Base-by-base conservation (phyloP, 306 rosid genomes). In the Senna siamea region DNA sequence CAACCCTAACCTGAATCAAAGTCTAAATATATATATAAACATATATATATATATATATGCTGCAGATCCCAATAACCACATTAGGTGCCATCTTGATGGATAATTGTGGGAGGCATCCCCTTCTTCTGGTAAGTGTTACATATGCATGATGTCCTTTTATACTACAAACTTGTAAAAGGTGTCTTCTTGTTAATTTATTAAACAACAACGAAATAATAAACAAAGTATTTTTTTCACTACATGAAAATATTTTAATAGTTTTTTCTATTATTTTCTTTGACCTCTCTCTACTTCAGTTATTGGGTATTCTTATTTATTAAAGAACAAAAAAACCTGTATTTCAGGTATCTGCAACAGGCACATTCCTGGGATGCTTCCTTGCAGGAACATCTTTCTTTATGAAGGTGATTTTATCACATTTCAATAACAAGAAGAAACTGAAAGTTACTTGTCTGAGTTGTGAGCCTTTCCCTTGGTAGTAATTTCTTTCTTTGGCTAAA, bases 311-410 rank as follows among this genome's bases (percentile, higher is more conserved):
- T n/a, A n/a, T 37, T 65, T 28, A n/a, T 23, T 41, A 7, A 37
- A 62, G 73, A 37, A 37, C 7, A 26, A 14, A 28, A 11, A 30
- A 54, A 14, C 28, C 47, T 48, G 37, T 34, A 47, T n/a, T 84
- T 67, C 69, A 88, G 87, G 84, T 83, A 47, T 88, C 89, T 9
- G 92, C 88, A 43, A 62, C 73, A 17, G 92, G 89, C 19, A 83
- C 87, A 66, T 82, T 81, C 43, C 65, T 79, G 13, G 92, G 86
- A 38, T 83, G 88, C 74, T 61, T 83, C 70, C 67, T 83, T 12
- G 82, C 86, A 4, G 90, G 87, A 74, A 50, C 61, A 76, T 77
- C 88, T 40, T 88, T 88, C 79, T 51, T 85, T 35, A 78, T 78
- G 46, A 76, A 85, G 81, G 87, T 71, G n/a, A 23, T 7, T 26